Evolutionary conservation across 2,329 filamentous ascomycete species (phyloP), one percentile per base, ranked within the genome.

Genomic region (Geoglossum cookeanum): DNA sequence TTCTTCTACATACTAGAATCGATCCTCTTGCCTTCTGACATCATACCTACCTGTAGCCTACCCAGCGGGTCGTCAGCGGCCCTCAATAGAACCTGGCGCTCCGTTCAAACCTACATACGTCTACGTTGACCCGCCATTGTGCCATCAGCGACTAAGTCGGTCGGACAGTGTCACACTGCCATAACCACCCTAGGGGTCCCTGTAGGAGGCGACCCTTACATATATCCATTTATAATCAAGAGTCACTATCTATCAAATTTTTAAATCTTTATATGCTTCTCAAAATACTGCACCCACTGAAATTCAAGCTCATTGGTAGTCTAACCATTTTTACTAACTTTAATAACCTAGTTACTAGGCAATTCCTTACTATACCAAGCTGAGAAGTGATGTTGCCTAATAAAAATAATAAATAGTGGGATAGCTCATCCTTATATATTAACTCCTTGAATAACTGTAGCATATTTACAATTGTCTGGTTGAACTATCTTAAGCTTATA

Each of bases 271-370:
- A 62, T 68, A 61, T 67, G 60, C 56, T 62, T 59, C 58, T 69
- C 61, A 62, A 71, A 71, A 63, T 70, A 61, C 63, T 68, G 37
- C 42, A 70, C 59, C 69, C 60, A 72, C 30, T 60, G 54, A 52
- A 71, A 59, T 37, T 64, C 64, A 53, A 66, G 64, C 58, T 68
- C 27, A 62, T 71, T 66, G 49, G 60, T 67, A 6, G 64, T 70
- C 65, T 57, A 71, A 57, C 67, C 61, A 60, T 69, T 71, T 37
- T 59, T 59, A 56, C 60, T 66, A 15, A 65, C 58, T 57, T 60
- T 57, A 55, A 55, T 55, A 27, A 29, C 35, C 53, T 17, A 55
- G 22, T 55, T 37, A 55, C 11, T 1, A 4, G 22, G 4, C 15
- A n/a, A 39, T 17, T n/a, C 3, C 52, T 17, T 7, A 42, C 35